Evolutionary conservation across 2,329 filamentous ascomycete genomes (phyloP).

Genomic region (Colletotrichum musicola): DNA sequence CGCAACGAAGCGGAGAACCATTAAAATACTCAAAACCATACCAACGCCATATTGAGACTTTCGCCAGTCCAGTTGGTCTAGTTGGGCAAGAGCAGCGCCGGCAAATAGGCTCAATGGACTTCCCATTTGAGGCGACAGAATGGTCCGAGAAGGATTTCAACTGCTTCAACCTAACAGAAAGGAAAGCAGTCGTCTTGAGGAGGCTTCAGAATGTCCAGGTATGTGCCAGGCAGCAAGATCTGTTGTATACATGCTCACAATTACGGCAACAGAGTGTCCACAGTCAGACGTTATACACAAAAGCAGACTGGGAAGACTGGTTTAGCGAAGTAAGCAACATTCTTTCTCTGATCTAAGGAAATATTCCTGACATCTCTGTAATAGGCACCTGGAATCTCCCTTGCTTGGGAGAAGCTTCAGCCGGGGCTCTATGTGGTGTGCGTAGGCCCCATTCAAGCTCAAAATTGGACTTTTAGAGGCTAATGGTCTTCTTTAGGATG

Average conservation of each 20-base stretch:
- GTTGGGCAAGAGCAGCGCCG: too few relatives aligned
- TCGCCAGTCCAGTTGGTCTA: too few relatives aligned
- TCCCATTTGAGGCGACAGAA: not conserved
- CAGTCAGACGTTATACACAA: not conserved
- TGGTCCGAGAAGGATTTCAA: conserved; percentile 4
- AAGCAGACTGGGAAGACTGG: conserved; percentile 26
- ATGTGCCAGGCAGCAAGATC: fast-evolving
- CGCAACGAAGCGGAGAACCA: too few relatives aligned
- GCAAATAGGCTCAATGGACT: not conserved
- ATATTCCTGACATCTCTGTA: too few relatives aligned
- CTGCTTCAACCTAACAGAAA: not conserved
- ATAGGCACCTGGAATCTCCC: not conserved
- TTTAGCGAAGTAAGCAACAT: conserved; percentile 1
- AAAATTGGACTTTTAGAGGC: not conserved
- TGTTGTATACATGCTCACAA: not conserved
- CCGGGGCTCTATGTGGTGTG: not conserved
- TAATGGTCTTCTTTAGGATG: not conserved
- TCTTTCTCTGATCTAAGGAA: not conserved
- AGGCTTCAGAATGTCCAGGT: not conserved
- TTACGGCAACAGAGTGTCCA: not conserved
- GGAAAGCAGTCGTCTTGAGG: conserved; percentile 3
- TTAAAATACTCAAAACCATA: too few relatives aligned
- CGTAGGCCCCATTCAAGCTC: not conserved
- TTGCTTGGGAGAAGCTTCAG: not conserved
- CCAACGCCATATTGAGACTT: too few relatives aligned